Evolutionary conservation across 331 rosid species (phyloP).

Genomic region (Phaseolus coccineus): DNA sequence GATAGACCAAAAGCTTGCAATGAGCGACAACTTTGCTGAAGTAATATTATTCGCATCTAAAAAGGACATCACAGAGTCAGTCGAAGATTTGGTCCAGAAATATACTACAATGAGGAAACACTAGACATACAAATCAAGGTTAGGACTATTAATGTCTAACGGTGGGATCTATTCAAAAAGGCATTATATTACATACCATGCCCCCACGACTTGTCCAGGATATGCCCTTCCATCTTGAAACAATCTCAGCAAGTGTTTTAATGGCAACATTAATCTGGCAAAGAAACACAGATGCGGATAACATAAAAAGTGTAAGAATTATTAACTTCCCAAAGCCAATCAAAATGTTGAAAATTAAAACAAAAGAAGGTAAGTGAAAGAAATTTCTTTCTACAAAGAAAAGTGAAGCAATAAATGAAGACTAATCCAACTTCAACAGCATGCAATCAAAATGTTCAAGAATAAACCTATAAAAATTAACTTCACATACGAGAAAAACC

Average conservation of each 20-base stretch:
- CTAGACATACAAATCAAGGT: slow-evolving; percentile 25
- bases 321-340: slow-evolving; percentile 11
- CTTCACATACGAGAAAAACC: too few species aligned
- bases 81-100: neutral
- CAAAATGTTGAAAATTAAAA: slow-evolving; percentile 7
- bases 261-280: slow-evolving; percentile 68
- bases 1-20: neutral
- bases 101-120: slow-evolving; percentile 1
- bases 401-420: neutral
- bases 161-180: slow-evolving; percentile 5
- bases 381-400: neutral
- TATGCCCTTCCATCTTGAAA: slow-evolving; percentile 70
- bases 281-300: slow-evolving; percentile 28
- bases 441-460: too few species aligned
- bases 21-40: slow-evolving; percentile 10
- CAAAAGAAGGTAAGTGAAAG: neutral
- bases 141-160: slow-evolving; percentile 9
- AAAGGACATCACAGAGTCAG: neutral
- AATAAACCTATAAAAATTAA: too few species aligned
- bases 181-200: slow-evolving; percentile 58
- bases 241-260: slow-evolving; percentile 51
- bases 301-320: slow-evolving; percentile 3
- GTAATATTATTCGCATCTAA: slow-evolving; percentile 26
- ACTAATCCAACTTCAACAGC: neutral
- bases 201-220: slow-evolving; percentile 93